A percentile compares a stretch with the other conserved stretches of the same genome.
Evolutionary conservation across 2,329 filamentous ascomycete genomes (phyloP).

Genomic region (Talaromyces funiculosus): DNA sequence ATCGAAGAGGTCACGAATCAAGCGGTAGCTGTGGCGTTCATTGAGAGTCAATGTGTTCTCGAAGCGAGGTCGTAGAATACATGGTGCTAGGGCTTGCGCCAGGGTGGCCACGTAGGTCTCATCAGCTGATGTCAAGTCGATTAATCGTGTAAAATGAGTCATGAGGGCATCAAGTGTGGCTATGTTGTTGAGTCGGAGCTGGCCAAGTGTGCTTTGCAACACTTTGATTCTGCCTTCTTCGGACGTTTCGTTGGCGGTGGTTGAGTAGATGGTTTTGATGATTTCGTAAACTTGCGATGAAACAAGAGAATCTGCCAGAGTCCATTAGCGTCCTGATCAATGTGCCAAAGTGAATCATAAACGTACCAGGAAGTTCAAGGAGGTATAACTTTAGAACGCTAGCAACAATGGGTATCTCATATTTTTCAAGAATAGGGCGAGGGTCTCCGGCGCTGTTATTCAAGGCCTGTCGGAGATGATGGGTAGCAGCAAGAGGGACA

Average conservation of each 20-base stretch:
- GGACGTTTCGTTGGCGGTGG: conserved; percentile 67
- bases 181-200: conserved; percentile 93
- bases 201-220: conserved; percentile 89
- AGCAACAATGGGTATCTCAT: conserved; percentile 90
- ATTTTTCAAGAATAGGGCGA: conserved; percentile 72
- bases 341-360: neutral
- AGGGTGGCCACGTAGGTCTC: conserved; percentile 75
- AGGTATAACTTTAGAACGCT: conserved; percentile 91
- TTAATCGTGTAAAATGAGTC: conserved; percentile 94
- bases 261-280: conserved; percentile 91
- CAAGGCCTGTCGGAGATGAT: conserved; percentile 73
- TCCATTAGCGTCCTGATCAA: conserved; percentile 14
- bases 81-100: conserved; percentile 70
- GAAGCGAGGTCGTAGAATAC: conserved; percentile 76
- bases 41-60: conserved; percentile 92
- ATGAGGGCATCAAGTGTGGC: conserved; percentile 97
- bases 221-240: conserved; percentile 80
- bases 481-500: conserved; percentile 76
- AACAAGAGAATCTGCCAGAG: conserved; percentile 76
- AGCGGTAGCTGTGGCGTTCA: conserved; percentile 84
- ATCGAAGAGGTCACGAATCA: conserved; percentile 84
- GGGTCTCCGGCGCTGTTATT: conserved; percentile 82
- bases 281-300: conserved; percentile 99
- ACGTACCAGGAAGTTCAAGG: conserved; percentile 82
- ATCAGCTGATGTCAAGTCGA: conserved; percentile 93